Percentiles rank a stretch among this genome's conserved stretches.
These are phyloP conservation scores for Candida rishiriensis DNA, from an alignment of 805 yeast genomes.

Conservation along the genomic window DNA sequence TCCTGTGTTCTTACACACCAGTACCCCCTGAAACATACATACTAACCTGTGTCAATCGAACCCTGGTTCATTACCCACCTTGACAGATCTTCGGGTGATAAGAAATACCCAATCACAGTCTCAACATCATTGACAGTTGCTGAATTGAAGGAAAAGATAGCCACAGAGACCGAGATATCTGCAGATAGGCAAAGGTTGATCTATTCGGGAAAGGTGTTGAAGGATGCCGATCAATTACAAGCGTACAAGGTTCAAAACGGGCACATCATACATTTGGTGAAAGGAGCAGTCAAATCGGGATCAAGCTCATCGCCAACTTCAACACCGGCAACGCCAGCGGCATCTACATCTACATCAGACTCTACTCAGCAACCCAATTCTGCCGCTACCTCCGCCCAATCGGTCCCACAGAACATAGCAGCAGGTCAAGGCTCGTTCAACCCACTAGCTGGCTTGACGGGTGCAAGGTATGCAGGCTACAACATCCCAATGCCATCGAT, in stretches of 20 bases:
- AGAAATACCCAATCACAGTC: conserved; percentile 65
- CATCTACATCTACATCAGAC: conserved; percentile 22
- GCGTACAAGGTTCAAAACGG: conserved; percentile 80
- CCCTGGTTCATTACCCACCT: no score
- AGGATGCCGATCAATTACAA: conserved; percentile 71
- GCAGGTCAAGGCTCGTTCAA: conserved; percentile 88
- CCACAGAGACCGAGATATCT: conserved; percentile 59
- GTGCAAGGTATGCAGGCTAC: conserved; percentile 94
- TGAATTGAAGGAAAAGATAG: conserved; percentile 65
- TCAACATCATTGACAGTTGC: conserved; percentile 51
- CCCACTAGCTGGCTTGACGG: conserved; percentile 87
- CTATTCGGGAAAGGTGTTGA: conserved; percentile 89
- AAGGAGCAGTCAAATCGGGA: conserved; percentile 51
- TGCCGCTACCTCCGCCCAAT: conserved; percentile 19
- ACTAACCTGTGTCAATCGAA: background rate
- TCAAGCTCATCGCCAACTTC: conserved; percentile 1
- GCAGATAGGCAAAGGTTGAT: conserved; percentile 82
- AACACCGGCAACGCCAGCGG: conserved; percentile 10
- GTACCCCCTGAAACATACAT: background rate
- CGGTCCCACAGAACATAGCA: conserved; percentile 73
- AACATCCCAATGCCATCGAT: conserved; percentile 77
- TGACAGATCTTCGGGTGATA: conserved; percentile 57
- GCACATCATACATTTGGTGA: conserved; percentile 85
- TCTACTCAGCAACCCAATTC: conserved; percentile 22
- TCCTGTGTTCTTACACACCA: background rate